Base-by-base conservation (phyloP, 1,284 basidiomycete species). In the Thelephora terrestris region DNA sequence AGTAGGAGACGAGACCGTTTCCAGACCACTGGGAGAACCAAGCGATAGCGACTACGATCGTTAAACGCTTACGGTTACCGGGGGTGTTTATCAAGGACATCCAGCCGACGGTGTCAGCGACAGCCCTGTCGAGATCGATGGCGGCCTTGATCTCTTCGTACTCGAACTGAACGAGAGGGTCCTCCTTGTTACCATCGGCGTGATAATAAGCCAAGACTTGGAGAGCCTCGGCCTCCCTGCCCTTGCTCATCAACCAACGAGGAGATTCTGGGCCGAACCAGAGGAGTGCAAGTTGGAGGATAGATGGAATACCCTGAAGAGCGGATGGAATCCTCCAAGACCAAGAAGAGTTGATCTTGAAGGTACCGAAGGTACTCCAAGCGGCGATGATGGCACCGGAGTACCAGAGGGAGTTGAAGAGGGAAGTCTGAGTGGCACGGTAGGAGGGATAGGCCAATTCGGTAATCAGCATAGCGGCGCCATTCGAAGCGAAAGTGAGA, bases 351-450 rank as follows among this genome's bases (percentile, higher is more conserved):
- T 64, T 57, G 44, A 88, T 78, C 58, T 74, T 71, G 68, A 82
- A 79, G 6, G 84, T 82, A 23, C 85, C 85, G 60, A 77, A 89
- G 1, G 82, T 81, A 0, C 79, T 69, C 85, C 85, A 89, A 0
- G 85, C 82, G 24, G 84, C 83, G 50, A 81, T 59, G 55, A 85
- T 84, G 51, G 82, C 72, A 50, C 85, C 86, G 20, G 81, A 78
- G 57, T 85, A 85, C 84, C 83, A 88, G 46, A 86, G 76, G n/a
- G 81, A 80, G 68, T 88, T 87, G 69, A 86, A 88, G 36, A 77
- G 65, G 2, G 82, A 79, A 4, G 81, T 87, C 42, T 87, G 64
- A 4, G 76, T 76, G 2, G 79, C 84, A 52, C 88, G 84, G 63
- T 91, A 80, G 0, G 75, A 68, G 3, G 87, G 88, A 62, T 88